Percentiles rank a stretch among this genome's conserved stretches.
These are phyloP conservation scores for Colletotrichum costaricense DNA, from an alignment of 2,329 filamentous ascomycete genomes.

Conservation along the genomic window DNA sequence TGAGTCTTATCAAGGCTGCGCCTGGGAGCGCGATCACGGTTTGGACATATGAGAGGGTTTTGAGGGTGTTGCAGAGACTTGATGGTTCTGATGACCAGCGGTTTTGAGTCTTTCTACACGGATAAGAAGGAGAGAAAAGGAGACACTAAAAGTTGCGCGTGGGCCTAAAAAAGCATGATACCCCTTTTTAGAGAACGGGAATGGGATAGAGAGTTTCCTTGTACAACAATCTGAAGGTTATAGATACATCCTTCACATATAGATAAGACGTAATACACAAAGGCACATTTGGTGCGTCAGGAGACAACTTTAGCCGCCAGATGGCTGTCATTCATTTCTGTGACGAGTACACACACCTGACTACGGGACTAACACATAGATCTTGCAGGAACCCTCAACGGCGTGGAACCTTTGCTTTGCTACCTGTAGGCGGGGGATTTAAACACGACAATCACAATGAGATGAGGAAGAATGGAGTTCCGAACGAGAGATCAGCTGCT, in stretches of 20 bases:
- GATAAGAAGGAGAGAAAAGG: too few species aligned
- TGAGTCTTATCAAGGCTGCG: conserved; percentile 92
- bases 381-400: too few species aligned
- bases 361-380: not conserved
- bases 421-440: too few species aligned
- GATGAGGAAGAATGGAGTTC: too few species aligned
- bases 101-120: not conserved
- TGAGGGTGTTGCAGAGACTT: conserved; percentile 67
- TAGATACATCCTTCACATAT: not conserved
- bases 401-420: too few species aligned
- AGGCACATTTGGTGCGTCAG: not conserved
- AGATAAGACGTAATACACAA: not conserved
- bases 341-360: not conserved
- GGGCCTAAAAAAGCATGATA: conserved; percentile 36
- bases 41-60: conserved; percentile 89
- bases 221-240: not conserved
- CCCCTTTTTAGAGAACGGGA: conserved; percentile 7
- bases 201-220: not conserved
- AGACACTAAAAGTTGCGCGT: conserved; percentile 8
- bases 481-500: too few species aligned
- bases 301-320: not conserved
- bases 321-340: not conserved
- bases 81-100: conserved; percentile 40
- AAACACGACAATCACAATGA: too few species aligned
- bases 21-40: conserved; percentile 93